Conservation (phyloP, 352 stramenopile species). For the Pythium myriotylum region DNA sequence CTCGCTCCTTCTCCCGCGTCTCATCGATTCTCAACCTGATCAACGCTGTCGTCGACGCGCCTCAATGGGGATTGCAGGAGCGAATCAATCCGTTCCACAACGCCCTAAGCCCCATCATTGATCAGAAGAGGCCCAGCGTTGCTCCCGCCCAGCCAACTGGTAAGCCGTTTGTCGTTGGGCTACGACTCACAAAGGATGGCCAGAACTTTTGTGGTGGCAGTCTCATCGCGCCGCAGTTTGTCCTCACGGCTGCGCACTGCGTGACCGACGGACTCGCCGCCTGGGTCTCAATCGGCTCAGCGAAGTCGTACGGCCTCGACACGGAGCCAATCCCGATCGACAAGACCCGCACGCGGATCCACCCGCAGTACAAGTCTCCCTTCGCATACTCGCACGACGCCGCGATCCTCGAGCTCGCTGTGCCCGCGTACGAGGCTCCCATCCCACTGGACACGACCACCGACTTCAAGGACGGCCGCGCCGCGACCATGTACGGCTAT, state of each 20-base stretch:
- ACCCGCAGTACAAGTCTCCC: slow-evolving; percentile 30
- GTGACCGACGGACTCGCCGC: slow-evolving; percentile 32
- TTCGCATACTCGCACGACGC: slow-evolving; percentile 35
- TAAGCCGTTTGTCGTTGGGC: slow-evolving; percentile 25
- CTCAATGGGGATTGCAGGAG: slow-evolving; percentile 12
- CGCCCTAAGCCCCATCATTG: not conserved
- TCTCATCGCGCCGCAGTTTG: slow-evolving; percentile 40
- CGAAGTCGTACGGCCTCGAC: slow-evolving; percentile 21
- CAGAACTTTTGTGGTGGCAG: slow-evolving; percentile 47
- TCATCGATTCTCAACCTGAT: slow-evolving; percentile 24
- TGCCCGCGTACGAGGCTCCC: slow-evolving; percentile 27
- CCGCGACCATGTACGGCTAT: slow-evolving; percentile 39
- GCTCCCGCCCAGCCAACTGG: not conserved
- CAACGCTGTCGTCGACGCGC: slow-evolving; percentile 25
- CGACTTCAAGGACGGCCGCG: slow-evolving; percentile 25
- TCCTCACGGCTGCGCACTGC: slow-evolving; percentile 52
- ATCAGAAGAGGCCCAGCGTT: not conserved
- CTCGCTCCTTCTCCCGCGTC: slow-evolving; percentile 15
- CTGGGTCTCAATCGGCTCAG: slow-evolving; percentile 35
- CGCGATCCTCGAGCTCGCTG: slow-evolving; percentile 35
- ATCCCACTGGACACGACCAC: slow-evolving; percentile 26
- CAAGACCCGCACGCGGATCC: slow-evolving; percentile 22
- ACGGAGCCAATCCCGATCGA: slow-evolving; percentile 34
- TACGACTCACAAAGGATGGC: slow-evolving; percentile 30
- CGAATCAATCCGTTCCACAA: not conserved